A percentile compares a stretch with the other conserved stretches of the same genome.
Evolutionary conservation across 805 yeast genomes (phyloP).

Genomic region (Wickerhamiella australiensis): DNA sequence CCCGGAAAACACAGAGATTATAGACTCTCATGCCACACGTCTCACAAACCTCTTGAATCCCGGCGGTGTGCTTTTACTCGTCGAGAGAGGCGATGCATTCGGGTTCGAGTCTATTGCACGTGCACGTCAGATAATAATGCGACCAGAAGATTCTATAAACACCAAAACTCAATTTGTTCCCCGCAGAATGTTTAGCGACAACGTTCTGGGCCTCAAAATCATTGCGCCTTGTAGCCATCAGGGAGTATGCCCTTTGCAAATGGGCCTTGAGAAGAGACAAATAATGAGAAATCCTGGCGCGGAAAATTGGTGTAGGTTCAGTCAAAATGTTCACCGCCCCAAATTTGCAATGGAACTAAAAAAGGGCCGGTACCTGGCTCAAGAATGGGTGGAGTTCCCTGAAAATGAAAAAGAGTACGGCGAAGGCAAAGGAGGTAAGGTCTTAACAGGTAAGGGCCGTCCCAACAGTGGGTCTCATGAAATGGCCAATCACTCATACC

Average conservation of each 20-base stretch:
- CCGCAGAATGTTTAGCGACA: background rate
- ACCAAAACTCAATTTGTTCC: constrained; percentile 3
- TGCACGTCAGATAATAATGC: constrained; percentile 78
- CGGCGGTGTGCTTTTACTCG: constrained; percentile 61
- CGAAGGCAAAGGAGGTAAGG: constrained; percentile 37
- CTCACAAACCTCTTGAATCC: constrained; percentile 56
- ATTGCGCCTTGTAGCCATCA: constrained; percentile 91
- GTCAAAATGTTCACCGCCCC: constrained; percentile 64
- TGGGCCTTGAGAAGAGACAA: constrained; percentile 42
- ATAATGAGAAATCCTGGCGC: constrained; percentile 37
- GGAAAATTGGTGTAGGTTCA: constrained; percentile 67
- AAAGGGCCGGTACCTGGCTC: constrained; percentile 62
- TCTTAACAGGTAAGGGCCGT: constrained; percentile 63
- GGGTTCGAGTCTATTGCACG: constrained; percentile 85
- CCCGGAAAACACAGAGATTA: constrained; percentile 54
- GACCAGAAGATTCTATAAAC: constrained; percentile 44
- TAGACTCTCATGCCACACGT: constrained; percentile 53
- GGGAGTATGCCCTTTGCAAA: constrained; percentile 72
- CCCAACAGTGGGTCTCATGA: constrained; percentile 61
- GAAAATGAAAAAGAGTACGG: constrained; percentile 33
- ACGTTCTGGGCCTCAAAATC: constrained; percentile 30
- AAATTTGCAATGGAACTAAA: constrained; percentile 70
- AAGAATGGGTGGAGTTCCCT: constrained; percentile 47
- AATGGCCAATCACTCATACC: constrained; percentile 57
- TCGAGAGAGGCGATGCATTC: constrained; percentile 80